Evolutionary conservation across 805 yeast species (phyloP), one percentile per base, ranked within the genome.

Genomic region (Danielia oregonensis): DNA sequence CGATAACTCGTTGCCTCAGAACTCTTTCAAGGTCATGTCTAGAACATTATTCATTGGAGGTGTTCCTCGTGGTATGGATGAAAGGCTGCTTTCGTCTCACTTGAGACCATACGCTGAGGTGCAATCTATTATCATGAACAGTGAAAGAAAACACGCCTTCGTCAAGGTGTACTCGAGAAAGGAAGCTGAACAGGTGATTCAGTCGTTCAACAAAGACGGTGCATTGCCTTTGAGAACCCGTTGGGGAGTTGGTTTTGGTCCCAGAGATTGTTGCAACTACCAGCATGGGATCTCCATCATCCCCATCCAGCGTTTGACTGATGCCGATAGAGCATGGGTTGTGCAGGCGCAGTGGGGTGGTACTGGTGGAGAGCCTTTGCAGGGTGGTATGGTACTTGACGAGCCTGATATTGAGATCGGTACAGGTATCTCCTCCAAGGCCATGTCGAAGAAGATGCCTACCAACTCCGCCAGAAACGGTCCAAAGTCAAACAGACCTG

Each of bases 191-290:
- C 76, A 70, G 41, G 88, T 88, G 10, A 73, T 87, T 38, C 69
- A 74, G 26, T 75, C 79, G 26, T 87, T 89, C 64, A 78, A 78
- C 52, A 78, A 80, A 47, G 81, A 79, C 42, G 82, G 83, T 26
- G 59, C 75, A 7, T 63, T 67, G 55, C 66, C 77, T 47, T 68
- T 93, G 48, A 77, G 97, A 62, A 86, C 94, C 4, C 76, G 96
- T 56, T 93, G 98, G 98, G 98, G 97, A 47, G 97, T 93, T 43
- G 98, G 98, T 1, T 93, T 85, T 54, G 98, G 98, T 4, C 98
- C 98, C 35, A 79, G 98, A 67, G 97, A 93, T 59, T 91, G 97
- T 68, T 86, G 96, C 59, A 94, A 93, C 61, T 93, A 93, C 61
- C 89, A 82, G 54, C 82, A 82, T 38, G 98, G 98, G 42, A 72